Conservation (phyloP, 352 stramenopile genomes). For the Phytophthora pseudosyringae region DNA sequence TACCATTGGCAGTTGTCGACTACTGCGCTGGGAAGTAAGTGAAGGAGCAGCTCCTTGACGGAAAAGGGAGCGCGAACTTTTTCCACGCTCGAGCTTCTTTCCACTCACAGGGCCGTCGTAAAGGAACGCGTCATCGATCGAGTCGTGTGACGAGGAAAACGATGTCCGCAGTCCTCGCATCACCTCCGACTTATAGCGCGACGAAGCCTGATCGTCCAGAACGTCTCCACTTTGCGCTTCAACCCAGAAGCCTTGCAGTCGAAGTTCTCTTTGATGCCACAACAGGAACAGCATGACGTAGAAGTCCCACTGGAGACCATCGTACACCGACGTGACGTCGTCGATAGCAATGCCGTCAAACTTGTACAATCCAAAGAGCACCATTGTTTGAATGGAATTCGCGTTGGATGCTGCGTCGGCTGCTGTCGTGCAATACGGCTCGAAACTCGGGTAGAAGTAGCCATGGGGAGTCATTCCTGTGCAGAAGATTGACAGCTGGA, state of each 20-base stretch:
- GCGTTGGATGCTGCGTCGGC: conserved; percentile 45
- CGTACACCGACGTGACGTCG: conserved; percentile 60
- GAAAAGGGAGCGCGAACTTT: conserved; percentile 16
- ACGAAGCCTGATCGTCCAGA: conserved; percentile 33
- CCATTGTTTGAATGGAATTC: conserved; percentile 77
- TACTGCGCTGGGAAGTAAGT: conserved; percentile 31
- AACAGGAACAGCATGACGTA: conserved; percentile 80
- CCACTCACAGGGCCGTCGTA: conserved; percentile 21
- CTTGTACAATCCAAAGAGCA: conserved; percentile 88
- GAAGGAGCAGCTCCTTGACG: conserved; percentile 11
- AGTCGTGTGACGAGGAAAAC: conserved; percentile 71
- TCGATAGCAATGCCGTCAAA: conserved; percentile 75
- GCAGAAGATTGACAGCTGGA: conserved; percentile 88
- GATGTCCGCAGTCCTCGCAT: conserved; percentile 51
- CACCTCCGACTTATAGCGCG: conserved; percentile 53
- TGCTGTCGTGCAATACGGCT: conserved; percentile 70
- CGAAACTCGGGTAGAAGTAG: conserved; percentile 79
- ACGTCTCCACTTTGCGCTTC: conserved; percentile 36
- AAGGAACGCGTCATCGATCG: conserved; percentile 76
- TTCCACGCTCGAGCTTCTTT: conserved; percentile 30
- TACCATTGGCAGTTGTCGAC: conserved; percentile 14
- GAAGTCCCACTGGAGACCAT: conserved; percentile 86
- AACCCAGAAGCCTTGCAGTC: conserved; percentile 78
- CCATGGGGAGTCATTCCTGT: conserved; percentile 57
- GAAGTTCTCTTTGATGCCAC: conserved; percentile 84